Conservation (phyloP, 768 basidiomycete genomes). For the Mrakia hoshinonis region DNA sequence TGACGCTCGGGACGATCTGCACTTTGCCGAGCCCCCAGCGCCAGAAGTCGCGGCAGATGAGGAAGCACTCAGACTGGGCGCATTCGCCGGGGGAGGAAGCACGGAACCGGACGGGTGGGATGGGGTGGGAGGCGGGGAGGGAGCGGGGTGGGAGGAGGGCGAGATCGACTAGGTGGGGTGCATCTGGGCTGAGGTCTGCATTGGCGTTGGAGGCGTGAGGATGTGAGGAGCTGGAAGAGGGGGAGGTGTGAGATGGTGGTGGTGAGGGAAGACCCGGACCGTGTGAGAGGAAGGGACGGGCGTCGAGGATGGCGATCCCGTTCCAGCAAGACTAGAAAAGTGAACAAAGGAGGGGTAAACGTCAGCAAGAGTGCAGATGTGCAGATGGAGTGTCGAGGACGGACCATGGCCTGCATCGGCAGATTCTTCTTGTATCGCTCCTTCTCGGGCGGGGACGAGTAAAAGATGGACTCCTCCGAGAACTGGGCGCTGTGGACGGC, state of each 20-base stretch:
- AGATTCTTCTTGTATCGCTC: neutral
- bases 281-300: slow-evolving; percentile 35
- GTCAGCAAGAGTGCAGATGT: no score
- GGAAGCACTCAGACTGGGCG: slow-evolving; percentile 5
- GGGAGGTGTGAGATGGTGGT: neutral
- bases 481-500: neutral
- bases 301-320: slow-evolving; percentile 38
- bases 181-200: neutral
- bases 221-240: neutral
- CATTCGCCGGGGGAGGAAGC: neutral
- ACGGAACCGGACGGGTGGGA: slow-evolving; percentile 3
- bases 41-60: slow-evolving; percentile 15
- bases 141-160: no score
- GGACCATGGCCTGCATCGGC: neutral
- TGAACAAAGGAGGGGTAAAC: no score
- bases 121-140: no score
- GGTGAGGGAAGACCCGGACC: neutral
- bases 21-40: neutral
- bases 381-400: neutral
- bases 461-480: neutral
- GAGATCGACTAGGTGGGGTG: no score
- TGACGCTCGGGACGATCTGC: neutral
- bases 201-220: neutral
- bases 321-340: slow-evolving; percentile 41
- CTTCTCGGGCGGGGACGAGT: neutral